Evolutionary conservation across 2,329 filamentous ascomycete genomes (phyloP).

Genomic region (Hypomyces perniciosus): DNA sequence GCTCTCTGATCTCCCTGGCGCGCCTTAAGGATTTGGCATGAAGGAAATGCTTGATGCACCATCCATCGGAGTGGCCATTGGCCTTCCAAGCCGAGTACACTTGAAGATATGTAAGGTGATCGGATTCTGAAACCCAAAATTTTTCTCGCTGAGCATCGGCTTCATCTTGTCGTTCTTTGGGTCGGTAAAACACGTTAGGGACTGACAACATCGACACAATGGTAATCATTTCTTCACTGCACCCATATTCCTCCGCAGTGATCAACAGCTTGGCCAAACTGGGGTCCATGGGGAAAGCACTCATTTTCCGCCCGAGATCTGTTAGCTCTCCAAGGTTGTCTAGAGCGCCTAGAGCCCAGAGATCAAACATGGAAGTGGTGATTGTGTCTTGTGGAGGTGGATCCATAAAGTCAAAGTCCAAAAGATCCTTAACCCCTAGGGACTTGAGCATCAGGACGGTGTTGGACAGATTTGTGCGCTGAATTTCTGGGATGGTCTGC

Average conservation of each 20-base stretch:
- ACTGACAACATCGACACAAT: slow-evolving; percentile 98
- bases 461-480: slow-evolving; percentile 91
- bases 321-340: slow-evolving; percentile 94
- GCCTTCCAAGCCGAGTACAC: slow-evolving; percentile 94
- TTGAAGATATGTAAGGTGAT: slow-evolving; percentile 91
- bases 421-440: slow-evolving; percentile 83
- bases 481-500: slow-evolving; percentile 95
- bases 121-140: slow-evolving; percentile 96
- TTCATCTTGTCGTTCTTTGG: slow-evolving; percentile 94
- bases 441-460: slow-evolving; percentile 93
- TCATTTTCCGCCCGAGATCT: slow-evolving; percentile 83
- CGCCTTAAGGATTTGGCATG: slow-evolving; percentile 90
- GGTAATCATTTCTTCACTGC: slow-evolving; percentile 95
- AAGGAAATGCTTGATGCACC: slow-evolving; percentile 90
- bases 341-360: slow-evolving; percentile 91
- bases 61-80: slow-evolving; percentile 82
- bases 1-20: slow-evolving; percentile 90
- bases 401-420: slow-evolving; percentile 99
- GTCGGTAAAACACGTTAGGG: slow-evolving; percentile 92
- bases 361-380: slow-evolving; percentile 91
- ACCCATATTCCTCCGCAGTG: slow-evolving; percentile 81
- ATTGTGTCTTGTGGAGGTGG: slow-evolving; percentile 97
- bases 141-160: slow-evolving; percentile 93
- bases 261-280: slow-evolving; percentile 92
- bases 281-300: slow-evolving; percentile 96